Conservation (phyloP, 768 basidiomycete species). For the Mycena kentingensis region DNA sequence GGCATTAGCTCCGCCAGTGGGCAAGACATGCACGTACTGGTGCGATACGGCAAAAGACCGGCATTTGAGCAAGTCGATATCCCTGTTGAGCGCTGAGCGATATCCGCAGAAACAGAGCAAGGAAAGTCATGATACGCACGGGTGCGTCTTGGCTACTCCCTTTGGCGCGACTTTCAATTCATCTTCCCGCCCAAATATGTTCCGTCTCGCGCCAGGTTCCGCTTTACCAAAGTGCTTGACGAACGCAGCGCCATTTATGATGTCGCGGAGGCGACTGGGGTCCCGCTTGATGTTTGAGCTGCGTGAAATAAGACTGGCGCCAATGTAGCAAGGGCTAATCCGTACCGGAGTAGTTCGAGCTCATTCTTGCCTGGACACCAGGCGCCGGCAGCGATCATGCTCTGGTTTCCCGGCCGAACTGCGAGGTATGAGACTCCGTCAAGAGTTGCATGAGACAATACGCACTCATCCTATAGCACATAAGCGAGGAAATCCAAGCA, state of each 20-base stretch:
- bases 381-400: slow-evolving; percentile 74
- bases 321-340: background rate
- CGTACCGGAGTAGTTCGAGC: slow-evolving; percentile 70
- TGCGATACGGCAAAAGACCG: slow-evolving; percentile 73
- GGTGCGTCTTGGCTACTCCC: slow-evolving; percentile 81
- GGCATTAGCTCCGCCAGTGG: slow-evolving; percentile 1
- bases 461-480: slow-evolving; percentile 32
- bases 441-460: background rate
- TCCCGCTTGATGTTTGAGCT: slow-evolving; percentile 67
- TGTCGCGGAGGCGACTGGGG: slow-evolving; percentile 59
- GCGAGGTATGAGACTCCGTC: background rate
- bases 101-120: slow-evolving; percentile 1
- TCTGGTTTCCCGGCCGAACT: slow-evolving; percentile 71
- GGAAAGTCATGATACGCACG: slow-evolving; percentile 43
- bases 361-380: slow-evolving; percentile 84
- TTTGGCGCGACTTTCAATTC: slow-evolving; percentile 92
- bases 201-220: slow-evolving; percentile 62
- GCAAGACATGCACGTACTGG: slow-evolving; percentile 42
- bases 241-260: slow-evolving; percentile 72
- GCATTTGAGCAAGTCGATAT: slow-evolving; percentile 90
- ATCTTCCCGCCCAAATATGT: slow-evolving; percentile 85
- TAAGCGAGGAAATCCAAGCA: background rate
- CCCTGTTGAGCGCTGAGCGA: slow-evolving; percentile 42
- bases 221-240: slow-evolving; percentile 77
- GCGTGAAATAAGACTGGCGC: background rate